phyloP scores from a whole-genome alignment of 306 rosid genomes.

The Lathyrus oleraceus region DNA sequence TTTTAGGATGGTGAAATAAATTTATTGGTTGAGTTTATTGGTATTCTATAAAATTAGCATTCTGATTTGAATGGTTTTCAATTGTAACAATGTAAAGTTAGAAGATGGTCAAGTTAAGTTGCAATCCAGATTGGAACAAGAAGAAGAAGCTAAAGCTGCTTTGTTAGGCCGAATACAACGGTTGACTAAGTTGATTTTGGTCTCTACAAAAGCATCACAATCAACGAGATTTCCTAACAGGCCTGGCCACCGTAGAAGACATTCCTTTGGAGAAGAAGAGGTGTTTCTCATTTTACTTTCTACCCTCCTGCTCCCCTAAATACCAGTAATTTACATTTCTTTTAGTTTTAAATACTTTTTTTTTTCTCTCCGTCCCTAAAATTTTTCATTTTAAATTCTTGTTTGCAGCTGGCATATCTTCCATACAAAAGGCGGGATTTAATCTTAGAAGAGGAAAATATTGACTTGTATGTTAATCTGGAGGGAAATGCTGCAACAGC shows the following conservation, averaged over 20 bases:
- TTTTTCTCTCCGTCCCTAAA: not conserved
- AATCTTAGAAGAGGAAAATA: constrained; percentile 82
- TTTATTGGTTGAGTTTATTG: constrained; percentile 14
- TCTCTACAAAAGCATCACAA: constrained; percentile 79
- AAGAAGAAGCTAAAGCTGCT: constrained; percentile 98
- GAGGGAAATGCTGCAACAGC: constrained; percentile 66
- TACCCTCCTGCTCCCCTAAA: not conserved
- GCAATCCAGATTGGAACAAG: constrained; percentile 97
- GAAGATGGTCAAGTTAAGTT: constrained; percentile 93
- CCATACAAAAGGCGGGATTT: constrained; percentile 93
- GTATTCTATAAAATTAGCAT: constrained; percentile 23
- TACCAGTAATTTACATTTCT: constrained; percentile 18
- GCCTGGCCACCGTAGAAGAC: constrained; percentile 78
- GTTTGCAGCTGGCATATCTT: constrained; percentile 89
- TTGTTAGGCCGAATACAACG: constrained; percentile 93
- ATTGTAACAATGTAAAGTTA: constrained; percentile 63
- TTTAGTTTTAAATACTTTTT: constrained; percentile 1
- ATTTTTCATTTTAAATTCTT: constrained; percentile 38
- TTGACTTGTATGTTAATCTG: constrained; percentile 71
- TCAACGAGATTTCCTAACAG: constrained; percentile 71
- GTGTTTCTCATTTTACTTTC: constrained; percentile 38
- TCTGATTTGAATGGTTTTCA: constrained; percentile 45
- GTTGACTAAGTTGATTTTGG: constrained; percentile 94
- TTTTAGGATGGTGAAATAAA: constrained; percentile 14
- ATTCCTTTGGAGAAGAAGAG: constrained; percentile 91